Percentiles rank a stretch among this genome's conserved stretches.
phyloP scores from a whole-genome alignment of 2,329 filamentous ascomycete species.

The Hortaea sp. region DNA sequence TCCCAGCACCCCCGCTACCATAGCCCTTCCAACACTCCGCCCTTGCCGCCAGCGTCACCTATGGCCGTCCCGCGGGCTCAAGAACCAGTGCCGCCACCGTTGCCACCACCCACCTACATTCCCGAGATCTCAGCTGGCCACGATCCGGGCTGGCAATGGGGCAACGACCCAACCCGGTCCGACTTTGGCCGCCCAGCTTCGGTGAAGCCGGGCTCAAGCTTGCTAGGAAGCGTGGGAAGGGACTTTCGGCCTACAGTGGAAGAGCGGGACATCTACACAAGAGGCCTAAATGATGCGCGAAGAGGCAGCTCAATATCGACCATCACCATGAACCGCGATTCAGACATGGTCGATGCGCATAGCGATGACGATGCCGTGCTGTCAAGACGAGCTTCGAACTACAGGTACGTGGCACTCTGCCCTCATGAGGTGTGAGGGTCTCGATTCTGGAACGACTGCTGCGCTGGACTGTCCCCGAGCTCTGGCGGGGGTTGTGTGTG shows the following conservation, averaged over 20 bases:
- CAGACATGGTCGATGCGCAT: slow-evolving; percentile 18
- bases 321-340: slow-evolving; percentile 19
- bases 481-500: not conserved
- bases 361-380: slow-evolving; percentile 22
- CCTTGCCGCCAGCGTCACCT: slow-evolving; percentile 37
- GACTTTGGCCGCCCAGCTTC: slow-evolving; percentile 31
- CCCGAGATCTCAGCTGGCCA: slow-evolving; percentile 45
- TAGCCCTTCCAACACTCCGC: slow-evolving; percentile 19
- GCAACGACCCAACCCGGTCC: slow-evolving; percentile 42
- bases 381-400: slow-evolving; percentile 28
- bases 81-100: slow-evolving; percentile 47
- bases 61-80: slow-evolving; percentile 55
- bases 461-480: too few species aligned
- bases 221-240: slow-evolving; percentile 26
- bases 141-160: slow-evolving; percentile 55
- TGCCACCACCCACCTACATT: slow-evolving; percentile 53
- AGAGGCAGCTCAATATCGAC: slow-evolving; percentile 32
- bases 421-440: not conserved
- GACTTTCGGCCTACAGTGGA: slow-evolving; percentile 10
- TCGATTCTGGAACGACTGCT: too few species aligned
- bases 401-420: slow-evolving; percentile 27
- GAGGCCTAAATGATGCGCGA: slow-evolving; percentile 20
- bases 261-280: slow-evolving; percentile 18
- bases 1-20: slow-evolving; percentile 30
- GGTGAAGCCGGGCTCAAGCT: slow-evolving; percentile 38